These are phyloP conservation scores for Globisporangium ultimum DNA, from an alignment of 352 stramenopile genomes.

Conservation along the genomic window DNA sequence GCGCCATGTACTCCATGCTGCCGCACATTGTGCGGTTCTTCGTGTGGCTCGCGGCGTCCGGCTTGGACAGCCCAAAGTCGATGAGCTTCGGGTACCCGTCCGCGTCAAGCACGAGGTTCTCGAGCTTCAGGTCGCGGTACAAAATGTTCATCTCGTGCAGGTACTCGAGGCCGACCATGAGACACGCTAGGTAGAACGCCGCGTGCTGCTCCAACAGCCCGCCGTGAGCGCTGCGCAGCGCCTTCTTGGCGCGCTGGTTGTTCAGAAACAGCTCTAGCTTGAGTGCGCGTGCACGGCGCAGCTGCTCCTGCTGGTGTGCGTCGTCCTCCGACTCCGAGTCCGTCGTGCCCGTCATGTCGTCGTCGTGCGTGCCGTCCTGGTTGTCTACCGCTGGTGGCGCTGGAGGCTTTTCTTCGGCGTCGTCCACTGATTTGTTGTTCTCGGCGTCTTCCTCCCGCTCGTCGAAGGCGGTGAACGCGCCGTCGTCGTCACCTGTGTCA, in stretches of 20 bases:
- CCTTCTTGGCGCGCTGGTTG: slow-evolving; percentile 39
- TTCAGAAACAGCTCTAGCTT: slow-evolving; percentile 25
- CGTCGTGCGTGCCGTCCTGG: slow-evolving; percentile 4
- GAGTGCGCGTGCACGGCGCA: background rate
- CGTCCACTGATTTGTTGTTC: slow-evolving; percentile 6
- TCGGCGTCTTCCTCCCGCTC: slow-evolving; percentile 15
- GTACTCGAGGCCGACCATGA: slow-evolving; percentile 90
- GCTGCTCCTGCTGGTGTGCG: slow-evolving; percentile 12
- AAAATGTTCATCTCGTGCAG: slow-evolving; percentile 53
- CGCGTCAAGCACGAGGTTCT: slow-evolving; percentile 84
- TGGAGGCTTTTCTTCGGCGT: slow-evolving; percentile 6
- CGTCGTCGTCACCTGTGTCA: background rate
- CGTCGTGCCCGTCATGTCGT: slow-evolving; percentile 29
- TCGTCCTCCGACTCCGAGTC: slow-evolving; percentile 44
- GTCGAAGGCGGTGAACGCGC: background rate
- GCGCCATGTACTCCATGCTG: slow-evolving; percentile 78
- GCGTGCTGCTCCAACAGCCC: slow-evolving; percentile 86
- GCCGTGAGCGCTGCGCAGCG: slow-evolving; percentile 28
- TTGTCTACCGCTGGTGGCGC: slow-evolving; percentile 10
- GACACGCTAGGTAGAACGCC: slow-evolving; percentile 94
- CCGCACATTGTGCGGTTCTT: slow-evolving; percentile 56
- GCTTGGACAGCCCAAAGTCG: slow-evolving; percentile 71
- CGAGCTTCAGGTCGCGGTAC: slow-evolving; percentile 87
- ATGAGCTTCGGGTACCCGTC: slow-evolving; percentile 85
- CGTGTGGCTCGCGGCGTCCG: slow-evolving; percentile 36